Conservation (phyloP, 2,329 filamentous ascomycete genomes). For the Claviceps sp. region DNA sequence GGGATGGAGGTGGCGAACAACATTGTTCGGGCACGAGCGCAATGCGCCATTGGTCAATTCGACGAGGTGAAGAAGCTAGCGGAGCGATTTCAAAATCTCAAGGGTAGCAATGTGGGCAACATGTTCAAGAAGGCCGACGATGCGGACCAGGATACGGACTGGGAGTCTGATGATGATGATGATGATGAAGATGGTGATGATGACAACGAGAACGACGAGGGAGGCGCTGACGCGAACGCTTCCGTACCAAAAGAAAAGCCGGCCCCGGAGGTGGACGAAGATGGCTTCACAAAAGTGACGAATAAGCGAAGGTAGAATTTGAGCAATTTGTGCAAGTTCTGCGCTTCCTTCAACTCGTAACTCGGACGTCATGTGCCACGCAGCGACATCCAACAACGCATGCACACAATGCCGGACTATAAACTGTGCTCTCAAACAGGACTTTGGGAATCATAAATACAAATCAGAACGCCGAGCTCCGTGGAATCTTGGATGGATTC, state of each 20-base stretch:
- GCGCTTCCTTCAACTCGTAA: background rate
- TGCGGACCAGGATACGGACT: constrained; percentile 45
- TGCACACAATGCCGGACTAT: constrained; percentile 6
- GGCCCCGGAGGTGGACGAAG: constrained; percentile 63
- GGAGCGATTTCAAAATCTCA: constrained; percentile 46
- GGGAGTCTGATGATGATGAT: constrained; percentile 43
- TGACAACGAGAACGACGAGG: constrained; percentile 44
- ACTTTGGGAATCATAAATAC: constrained; percentile 10
- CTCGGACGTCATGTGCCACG: background rate
- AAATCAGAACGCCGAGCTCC: constrained; percentile 20
- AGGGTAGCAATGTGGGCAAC: constrained; percentile 42
- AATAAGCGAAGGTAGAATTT: constrained; percentile 47
- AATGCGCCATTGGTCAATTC: constrained; percentile 53
- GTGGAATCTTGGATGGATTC: background rate
- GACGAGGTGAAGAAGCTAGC: constrained; percentile 51
- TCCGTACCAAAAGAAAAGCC: constrained; percentile 49
- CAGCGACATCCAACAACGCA: constrained; percentile 17
- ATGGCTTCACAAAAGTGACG: constrained; percentile 67
- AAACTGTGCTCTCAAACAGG: constrained; percentile 1
- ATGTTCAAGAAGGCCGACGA: constrained; percentile 43
- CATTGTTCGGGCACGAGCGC: constrained; percentile 54
- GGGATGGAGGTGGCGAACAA: constrained; percentile 58
- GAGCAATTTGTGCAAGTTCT: constrained; percentile 3
- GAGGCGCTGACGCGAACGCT: constrained; percentile 48
- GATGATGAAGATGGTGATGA: constrained; percentile 51